A percentile compares a stretch with the other conserved stretches of the same genome.
Conservation (phyloP, 305 asterid genomes). For the Caryopteris hybrid region DNA sequence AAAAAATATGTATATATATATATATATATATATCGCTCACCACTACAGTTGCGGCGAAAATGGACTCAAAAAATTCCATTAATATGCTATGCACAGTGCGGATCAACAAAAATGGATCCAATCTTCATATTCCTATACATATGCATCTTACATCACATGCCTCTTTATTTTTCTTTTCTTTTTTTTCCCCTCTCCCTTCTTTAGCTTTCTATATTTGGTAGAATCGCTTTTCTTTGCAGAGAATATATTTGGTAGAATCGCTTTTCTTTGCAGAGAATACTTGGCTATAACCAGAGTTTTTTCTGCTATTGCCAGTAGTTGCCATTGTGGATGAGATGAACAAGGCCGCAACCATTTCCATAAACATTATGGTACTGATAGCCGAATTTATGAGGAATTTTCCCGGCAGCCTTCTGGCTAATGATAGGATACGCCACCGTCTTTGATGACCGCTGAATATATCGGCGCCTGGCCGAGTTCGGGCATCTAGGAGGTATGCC, state of each 20-base stretch:
- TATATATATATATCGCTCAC: not conserved
- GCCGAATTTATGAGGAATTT: conserved; percentile 27
- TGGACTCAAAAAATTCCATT: conserved; percentile 8
- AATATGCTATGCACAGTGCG: conserved; percentile 4
- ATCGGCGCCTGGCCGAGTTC: conserved; percentile 16
- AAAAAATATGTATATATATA: too few species aligned
- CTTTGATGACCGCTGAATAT: conserved; percentile 30
- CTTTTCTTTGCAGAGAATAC: not conserved
- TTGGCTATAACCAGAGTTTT: not conserved
- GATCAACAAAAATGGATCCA: conserved; percentile 27
- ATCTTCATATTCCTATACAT: not conserved
- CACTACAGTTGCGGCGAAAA: not conserved
- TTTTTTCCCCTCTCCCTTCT: not conserved
- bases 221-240: not conserved
- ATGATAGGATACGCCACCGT: conserved; percentile 41
- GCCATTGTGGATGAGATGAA: conserved; percentile 41
- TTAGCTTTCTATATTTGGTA: too few species aligned
- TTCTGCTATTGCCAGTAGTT: conserved; percentile 37
- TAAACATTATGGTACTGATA: conserved; percentile 28
- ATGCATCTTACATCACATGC: conserved; percentile 18
- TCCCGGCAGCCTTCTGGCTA: conserved; percentile 24
- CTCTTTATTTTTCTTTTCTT: not conserved
- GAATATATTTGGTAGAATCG: not conserved
- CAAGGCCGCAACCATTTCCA: conserved; percentile 31
- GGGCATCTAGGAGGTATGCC: conserved; percentile 30